Conservation (phyloP, 1,284 basidiomycete genomes). For the Exobasidium cylindrosporum region DNA sequence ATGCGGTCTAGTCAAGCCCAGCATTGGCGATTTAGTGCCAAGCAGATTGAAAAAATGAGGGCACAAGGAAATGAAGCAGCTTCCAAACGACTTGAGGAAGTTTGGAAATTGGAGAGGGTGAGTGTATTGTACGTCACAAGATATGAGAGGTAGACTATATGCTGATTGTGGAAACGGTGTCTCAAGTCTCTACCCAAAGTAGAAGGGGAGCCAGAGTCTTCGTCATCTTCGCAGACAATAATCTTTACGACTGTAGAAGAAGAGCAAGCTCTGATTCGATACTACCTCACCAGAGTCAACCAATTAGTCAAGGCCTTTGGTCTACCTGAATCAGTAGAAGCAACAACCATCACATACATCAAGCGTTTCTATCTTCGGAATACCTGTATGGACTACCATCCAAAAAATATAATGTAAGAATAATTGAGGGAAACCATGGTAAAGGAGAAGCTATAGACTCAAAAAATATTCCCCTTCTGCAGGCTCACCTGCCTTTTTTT, state of each 20-base stretch:
- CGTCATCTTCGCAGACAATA: slow-evolving; percentile 26
- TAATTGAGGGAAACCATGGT: too few relatives aligned
- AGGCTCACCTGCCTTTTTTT: slow-evolving; percentile 83
- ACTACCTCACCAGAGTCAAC: slow-evolving; percentile 82
- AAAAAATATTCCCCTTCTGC: too few relatives aligned
- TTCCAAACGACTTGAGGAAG: slow-evolving; percentile 12
- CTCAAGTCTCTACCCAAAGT: background rate
- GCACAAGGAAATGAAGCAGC: slow-evolving; percentile 21
- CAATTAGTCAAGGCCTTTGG: slow-evolving; percentile 80
- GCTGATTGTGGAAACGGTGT: too few relatives aligned
- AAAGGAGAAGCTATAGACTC: too few relatives aligned
- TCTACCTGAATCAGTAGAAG: slow-evolving; percentile 86
- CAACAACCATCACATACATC: slow-evolving; percentile 84
- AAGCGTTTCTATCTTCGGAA: slow-evolving; percentile 97
- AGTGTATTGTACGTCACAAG: too few relatives aligned
- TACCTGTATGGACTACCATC: slow-evolving; percentile 98
- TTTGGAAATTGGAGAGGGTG: slow-evolving; percentile 24
- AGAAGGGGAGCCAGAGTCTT: slow-evolving; percentile 7
- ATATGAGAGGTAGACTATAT: too few relatives aligned
- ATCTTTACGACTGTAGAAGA: slow-evolving; percentile 76
- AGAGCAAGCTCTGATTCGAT: slow-evolving; percentile 80
- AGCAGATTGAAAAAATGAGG: slow-evolving; percentile 20
- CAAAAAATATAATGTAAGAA: slow-evolving; percentile 87
- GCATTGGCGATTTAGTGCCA: slow-evolving; percentile 43
- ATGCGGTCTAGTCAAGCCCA: slow-evolving; percentile 43